Base-by-base conservation (phyloP, 139 green algal species). In the Auxenochlorella pyrenoidosa region DNA sequence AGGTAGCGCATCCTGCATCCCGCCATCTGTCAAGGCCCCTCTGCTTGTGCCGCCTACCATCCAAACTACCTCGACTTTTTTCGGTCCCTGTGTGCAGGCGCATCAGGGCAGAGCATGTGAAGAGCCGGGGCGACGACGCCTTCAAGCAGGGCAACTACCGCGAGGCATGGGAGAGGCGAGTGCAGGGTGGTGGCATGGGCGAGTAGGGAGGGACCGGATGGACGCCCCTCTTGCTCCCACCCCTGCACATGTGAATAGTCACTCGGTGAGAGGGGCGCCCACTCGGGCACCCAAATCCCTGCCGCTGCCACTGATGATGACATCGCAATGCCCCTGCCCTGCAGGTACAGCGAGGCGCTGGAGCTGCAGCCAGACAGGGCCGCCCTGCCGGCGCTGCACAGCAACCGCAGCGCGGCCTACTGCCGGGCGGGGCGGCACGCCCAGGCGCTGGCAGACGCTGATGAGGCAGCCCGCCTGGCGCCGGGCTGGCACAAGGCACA, bases 401-500 rank as follows among this genome's bases (percentile, higher is more conserved):
- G 78, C 83, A 94, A 94, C 75, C 86, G 91, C 41, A 91, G 90
- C 12, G 40, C 91, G 38, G 91, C 91, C 0, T 87, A 89, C 66
- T 24, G 21, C 40, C 91, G 88, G 82, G 85, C 85, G 10, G n/a
- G 43, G 51, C 78, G 85, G 10, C 90, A 82, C 40, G 16, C 41
- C 15, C 85, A 94, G 22, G 91, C 91, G 0, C 75, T 94, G 73
- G 44, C 30, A 18, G 90, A 94, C 38, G 91, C 91, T 12, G 82
- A 92, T 41, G n/a, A 38, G 4, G 88, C 88, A 0, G 58, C 78
- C 1, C 38, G 36, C 32, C 60, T 84, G 16, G 71, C 38, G 6
- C 88, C 91, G 2, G 41, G 13, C 19, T 94, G 91, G 91, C 60
- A 59, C 71, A 94, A 94, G 60, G 88, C 59, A 22, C 83, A 94